Percentiles rank a stretch among this genome's conserved stretches.
Conservation (phyloP, 371 early-diverging fungal species). For the Mortierella polycephala region DNA sequence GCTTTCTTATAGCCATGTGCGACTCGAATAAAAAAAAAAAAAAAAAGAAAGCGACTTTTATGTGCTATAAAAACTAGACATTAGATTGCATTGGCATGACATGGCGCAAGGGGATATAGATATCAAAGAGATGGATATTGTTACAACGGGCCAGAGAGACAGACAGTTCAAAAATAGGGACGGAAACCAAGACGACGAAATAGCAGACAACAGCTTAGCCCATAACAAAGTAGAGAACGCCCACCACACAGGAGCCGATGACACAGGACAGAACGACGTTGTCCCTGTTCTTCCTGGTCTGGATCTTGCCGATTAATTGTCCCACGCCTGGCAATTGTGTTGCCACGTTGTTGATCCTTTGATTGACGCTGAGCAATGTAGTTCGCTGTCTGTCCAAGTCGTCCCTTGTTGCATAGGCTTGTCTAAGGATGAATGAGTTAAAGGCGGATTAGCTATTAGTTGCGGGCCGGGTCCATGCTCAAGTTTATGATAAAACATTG, state of each 20-base stretch:
- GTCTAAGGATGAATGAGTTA: slow-evolving; percentile 14
- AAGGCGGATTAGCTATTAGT: not conserved
- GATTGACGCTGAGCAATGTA: slow-evolving; percentile 38
- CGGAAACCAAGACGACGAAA: too few relatives aligned
- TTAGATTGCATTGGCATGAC: too few relatives aligned
- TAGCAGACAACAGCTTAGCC: too few relatives aligned
- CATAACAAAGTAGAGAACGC: slow-evolving; percentile 43
- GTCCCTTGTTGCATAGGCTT: slow-evolving; percentile 51
- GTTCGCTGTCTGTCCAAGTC: slow-evolving; percentile 47
- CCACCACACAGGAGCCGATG: slow-evolving; percentile 51
- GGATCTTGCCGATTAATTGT: slow-evolving; percentile 52
- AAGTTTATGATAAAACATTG: too few relatives aligned
- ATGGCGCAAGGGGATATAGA: too few relatives aligned
- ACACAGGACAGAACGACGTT: slow-evolving; percentile 54
- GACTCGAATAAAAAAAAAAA: not conserved
- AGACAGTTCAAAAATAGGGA: too few relatives aligned
- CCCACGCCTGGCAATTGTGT: slow-evolving; percentile 48
- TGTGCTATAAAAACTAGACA: not conserved
- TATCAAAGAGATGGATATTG: too few relatives aligned
- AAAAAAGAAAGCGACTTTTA: not conserved
- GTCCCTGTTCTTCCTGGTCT: slow-evolving; percentile 49
- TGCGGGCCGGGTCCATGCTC: too few relatives aligned
- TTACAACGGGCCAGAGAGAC: too few relatives aligned
- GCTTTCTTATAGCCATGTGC: slow-evolving; percentile 35
- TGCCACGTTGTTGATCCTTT: slow-evolving; percentile 51